Base-by-base conservation (phyloP, 2,329 filamentous ascomycete genomes). In the Epichloe gansuensis region DNA sequence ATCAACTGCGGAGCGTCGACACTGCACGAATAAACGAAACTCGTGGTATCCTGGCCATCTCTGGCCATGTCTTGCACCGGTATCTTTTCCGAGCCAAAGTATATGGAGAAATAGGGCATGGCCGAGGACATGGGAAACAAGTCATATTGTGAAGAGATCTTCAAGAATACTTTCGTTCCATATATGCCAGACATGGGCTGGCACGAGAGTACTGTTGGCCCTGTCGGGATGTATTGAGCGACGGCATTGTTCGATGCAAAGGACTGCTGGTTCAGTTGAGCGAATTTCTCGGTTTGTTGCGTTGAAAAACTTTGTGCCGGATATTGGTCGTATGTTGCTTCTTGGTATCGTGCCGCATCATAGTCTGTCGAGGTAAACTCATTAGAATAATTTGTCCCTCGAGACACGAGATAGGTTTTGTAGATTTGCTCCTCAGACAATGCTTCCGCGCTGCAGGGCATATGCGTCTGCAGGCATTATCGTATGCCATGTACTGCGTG, bases 61-160 rank as follows among this genome's bases (percentile, higher is more conserved):
- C 84, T 83, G 45, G 79, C 75, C 25, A 89, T 74, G 52, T 82
- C 76, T 51, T 80, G 74, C n/a, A 65, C 62, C 1, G 64, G 60
- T 66, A 82, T 85, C 65, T 83, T 82, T 60, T 85, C 80, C n/a
- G 78, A 75, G n/a, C 88, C 89, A 67, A 95, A 94, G 46, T 83
- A 77, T 51, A 95, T 68, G 57, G 71, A 83, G 61, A 87, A 82
- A 49, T 74, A 74, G 2, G 76, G 72, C 51, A 71, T 63, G 42
- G 72, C 76, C 53, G 74, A 75, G 35, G 74, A 76, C 66, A 82
- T 77, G 53, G 68, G 63, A 56, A 75, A 68, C 54, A 95, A 70
- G 62, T 95, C 85, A 69, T 87, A 87, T 54, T 83, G 77, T 43
- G 85, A 84, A 50, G 83, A 81, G 34, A 95, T 78, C 63, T 87